Percentiles rank a stretch among this genome's conserved stretches.
These are phyloP conservation scores for Rhizopogon salebrosus DNA, from an alignment of 768 basidiomycete genomes.

Conservation along the genomic window DNA sequence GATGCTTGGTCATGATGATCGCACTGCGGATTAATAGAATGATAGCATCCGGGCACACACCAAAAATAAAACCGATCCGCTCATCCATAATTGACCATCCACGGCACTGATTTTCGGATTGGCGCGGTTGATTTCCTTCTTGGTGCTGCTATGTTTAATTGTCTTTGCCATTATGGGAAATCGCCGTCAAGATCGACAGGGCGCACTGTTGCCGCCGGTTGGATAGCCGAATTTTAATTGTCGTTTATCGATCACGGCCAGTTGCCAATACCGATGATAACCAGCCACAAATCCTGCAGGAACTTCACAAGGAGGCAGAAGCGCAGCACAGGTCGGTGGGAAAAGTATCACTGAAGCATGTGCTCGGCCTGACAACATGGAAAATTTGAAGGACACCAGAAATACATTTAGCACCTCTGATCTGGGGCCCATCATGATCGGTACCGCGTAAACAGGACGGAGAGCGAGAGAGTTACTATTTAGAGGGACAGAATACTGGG, in stretches of 20 bases:
- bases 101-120: conserved; percentile 18
- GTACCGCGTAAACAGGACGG: conserved; percentile 18
- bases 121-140: conserved; percentile 8
- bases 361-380: conserved; percentile 1
- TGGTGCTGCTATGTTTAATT: neutral
- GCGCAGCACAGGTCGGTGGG: neutral
- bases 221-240: conserved; percentile 1
- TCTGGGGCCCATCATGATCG: conserved; percentile 5
- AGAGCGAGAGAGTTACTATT: conserved; percentile 1
- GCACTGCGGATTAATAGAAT: neutral
- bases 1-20: conserved; percentile 7
- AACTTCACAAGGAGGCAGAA: neutral
- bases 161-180: conserved; percentile 1
- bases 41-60: neutral
- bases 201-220: conserved; percentile 5
- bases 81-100: neutral
- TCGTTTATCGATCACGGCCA: conserved; percentile 1
- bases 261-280: neutral
- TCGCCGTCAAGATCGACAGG: conserved; percentile 7
- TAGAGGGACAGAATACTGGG: neutral
- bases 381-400: neutral
- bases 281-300: neutral
- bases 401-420: neutral
- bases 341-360: neutral
- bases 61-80: neutral